These are phyloP conservation scores for Aristolochia californica DNA, from an alignment of 164 flowering plant species.

Conservation along the genomic window DNA sequence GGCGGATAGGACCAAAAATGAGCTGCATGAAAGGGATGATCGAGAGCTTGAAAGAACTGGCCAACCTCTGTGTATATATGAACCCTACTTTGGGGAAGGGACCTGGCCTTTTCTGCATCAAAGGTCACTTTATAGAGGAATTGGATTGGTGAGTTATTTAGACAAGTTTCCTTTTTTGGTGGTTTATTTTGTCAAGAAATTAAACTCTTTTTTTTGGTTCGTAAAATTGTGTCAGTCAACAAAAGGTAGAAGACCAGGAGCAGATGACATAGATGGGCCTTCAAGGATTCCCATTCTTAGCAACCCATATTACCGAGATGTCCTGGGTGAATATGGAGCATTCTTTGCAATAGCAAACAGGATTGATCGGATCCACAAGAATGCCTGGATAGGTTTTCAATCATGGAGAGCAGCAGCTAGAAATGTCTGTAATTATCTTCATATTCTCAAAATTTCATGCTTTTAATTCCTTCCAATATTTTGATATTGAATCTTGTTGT, in stretches of 20 bases:
- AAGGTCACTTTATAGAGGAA: conserved; percentile 77
- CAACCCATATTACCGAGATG: conserved; percentile 67
- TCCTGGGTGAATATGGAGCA: conserved; percentile 81
- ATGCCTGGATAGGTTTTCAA: conserved; percentile 98
- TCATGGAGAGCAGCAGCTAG: conserved; percentile 91
- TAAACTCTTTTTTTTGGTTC: not conserved
- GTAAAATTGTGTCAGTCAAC: conserved; percentile 39
- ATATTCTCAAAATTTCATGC: not conserved
- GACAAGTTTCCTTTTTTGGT: not conserved
- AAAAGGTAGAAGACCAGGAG: conserved; percentile 75
- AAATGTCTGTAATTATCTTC: conserved; percentile 33
- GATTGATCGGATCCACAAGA: conserved; percentile 83
- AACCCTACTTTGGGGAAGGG: conserved; percentile 88
- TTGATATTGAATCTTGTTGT: too few species aligned
- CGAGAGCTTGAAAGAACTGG: conserved; percentile 96
- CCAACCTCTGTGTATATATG: conserved; percentile 87
- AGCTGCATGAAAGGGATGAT: conserved; percentile 95
- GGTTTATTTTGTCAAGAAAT: not conserved
- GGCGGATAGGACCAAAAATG: conserved; percentile 63
- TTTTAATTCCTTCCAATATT: not conserved
- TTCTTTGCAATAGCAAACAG: conserved; percentile 82
- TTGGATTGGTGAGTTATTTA: conserved; percentile 67
- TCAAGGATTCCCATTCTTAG: conserved; percentile 75
- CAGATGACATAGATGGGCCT: conserved; percentile 88
- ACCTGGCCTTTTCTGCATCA: conserved; percentile 85